phyloP scores from a whole-genome alignment of 164 flowering plant species.

The Santalum album region DNA sequence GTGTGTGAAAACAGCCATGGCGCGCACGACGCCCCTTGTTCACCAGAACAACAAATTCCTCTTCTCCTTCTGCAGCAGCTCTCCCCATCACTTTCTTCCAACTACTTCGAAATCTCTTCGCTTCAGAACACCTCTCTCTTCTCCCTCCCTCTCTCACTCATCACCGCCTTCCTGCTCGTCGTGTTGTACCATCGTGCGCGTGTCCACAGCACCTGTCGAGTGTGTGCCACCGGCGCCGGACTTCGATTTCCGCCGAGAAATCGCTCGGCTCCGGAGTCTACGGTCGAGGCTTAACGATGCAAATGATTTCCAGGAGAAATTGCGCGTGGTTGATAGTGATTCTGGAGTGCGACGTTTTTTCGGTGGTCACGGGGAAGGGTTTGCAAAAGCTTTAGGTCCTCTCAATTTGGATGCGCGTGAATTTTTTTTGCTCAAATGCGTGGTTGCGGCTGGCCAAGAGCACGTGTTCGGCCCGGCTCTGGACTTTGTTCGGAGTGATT shows the following conservation, averaged over 20 bases:
- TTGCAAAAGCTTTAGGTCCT: slow-evolving; percentile 28
- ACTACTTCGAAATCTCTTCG: not conserved
- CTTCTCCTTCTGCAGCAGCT: slow-evolving; percentile 4
- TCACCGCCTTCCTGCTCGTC: slow-evolving; percentile 6
- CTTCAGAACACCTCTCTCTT: slow-evolving; percentile 1
- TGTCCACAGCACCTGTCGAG: slow-evolving; percentile 59
- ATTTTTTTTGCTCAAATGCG: slow-evolving; percentile 53
- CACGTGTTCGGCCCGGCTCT: slow-evolving; percentile 42
- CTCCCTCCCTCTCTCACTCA: slow-evolving; percentile 13
- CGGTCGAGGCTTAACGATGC: slow-evolving; percentile 25
- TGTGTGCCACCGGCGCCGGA: slow-evolving; percentile 48
- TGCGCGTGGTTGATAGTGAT: slow-evolving; percentile 33
- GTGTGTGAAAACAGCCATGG: not conserved
- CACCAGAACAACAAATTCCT: slow-evolving; percentile 1
- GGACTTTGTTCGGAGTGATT: slow-evolving; percentile 18
- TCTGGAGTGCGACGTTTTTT: slow-evolving; percentile 44
- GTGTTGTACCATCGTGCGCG: slow-evolving; percentile 20
- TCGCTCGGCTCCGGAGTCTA: slow-evolving; percentile 40
- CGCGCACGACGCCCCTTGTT: slow-evolving; percentile 6
- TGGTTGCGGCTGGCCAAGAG: slow-evolving; percentile 87
- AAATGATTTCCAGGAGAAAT: slow-evolving; percentile 18
- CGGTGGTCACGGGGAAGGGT: not conserved
- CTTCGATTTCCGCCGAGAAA: slow-evolving; percentile 39
- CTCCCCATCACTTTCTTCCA: slow-evolving; percentile 6
- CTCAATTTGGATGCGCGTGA: slow-evolving; percentile 26